Base-by-base conservation (phyloP, 2,329 filamentous ascomycete genomes). In the Phyllosticta citrichinensis region DNA sequence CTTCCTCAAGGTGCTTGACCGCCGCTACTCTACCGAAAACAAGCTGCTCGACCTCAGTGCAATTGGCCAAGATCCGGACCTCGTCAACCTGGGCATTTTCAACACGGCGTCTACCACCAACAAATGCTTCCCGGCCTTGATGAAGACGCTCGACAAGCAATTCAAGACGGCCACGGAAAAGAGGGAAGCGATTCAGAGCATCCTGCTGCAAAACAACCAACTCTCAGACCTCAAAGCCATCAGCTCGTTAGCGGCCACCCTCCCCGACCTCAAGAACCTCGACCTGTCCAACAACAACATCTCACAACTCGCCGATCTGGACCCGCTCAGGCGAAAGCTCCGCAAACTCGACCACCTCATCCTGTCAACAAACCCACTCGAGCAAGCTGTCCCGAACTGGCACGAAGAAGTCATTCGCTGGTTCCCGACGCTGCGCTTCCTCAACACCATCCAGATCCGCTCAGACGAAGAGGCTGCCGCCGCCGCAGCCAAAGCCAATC, bases 71-170 rank as follows among this genome's bases (percentile, higher is more conserved):
- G 93, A 97, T 68, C 76, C 84, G 1, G 83, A 86, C 62, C 81
- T 97, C 4, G 79, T 85, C 59, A 79, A 82, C 52, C 85, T 91
- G 74, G 89, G 89, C 47, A 88, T 93, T 68, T 91, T 96, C 71
- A 82, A 85, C 64, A 84, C 79, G 62, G 83, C 82, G 62, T 84
- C 87, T 3, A 86, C 86, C 1, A 85, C 88, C 54, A 83, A 88
- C 64, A 99, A 97, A 73, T 89, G 96, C 64, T 97, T 97, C 76
- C 89, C 89, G 58, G 93, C 89, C 1, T 80, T 97, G 64, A 96
- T 97, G 89, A 85, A 84, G 62, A 86, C 97, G 55, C 91, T 89
- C 71, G 86, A 95, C 58, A 78, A 84, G 63, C 82, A 87, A 19
- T 96, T 96, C 77, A 86, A 87, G 66, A 86, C 82, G 2, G 71